These are phyloP conservation scores for Malassezia vespertilionis DNA, from an alignment of 1,284 basidiomycete species.

Conservation along the genomic window DNA sequence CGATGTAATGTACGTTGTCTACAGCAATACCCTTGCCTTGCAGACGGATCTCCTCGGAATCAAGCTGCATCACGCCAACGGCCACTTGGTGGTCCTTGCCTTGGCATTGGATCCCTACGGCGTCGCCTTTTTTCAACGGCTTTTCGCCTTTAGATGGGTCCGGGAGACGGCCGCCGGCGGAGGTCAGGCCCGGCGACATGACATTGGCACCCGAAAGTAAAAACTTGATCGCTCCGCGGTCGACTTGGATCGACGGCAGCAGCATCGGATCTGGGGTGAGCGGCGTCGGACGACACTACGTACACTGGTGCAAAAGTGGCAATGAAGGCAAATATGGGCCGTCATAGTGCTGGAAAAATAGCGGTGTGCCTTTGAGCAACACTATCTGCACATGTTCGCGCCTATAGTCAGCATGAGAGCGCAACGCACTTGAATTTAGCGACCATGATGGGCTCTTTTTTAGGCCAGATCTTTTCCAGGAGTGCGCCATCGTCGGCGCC, in stretches of 20 bases:
- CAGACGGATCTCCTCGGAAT: slow-evolving; percentile 76
- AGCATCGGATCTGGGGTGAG: slow-evolving; percentile 62
- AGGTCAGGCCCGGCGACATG: slow-evolving; percentile 73
- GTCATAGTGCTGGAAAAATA: slow-evolving; percentile 96
- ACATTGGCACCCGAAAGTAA: slow-evolving; percentile 60
- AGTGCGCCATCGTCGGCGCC: slow-evolving; percentile 53
- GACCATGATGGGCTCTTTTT: slow-evolving; percentile 84
- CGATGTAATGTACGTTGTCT: slow-evolving; percentile 71
- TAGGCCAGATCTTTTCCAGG: slow-evolving; percentile 89
- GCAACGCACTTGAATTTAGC: slow-evolving; percentile 73
- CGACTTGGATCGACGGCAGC: slow-evolving; percentile 76
- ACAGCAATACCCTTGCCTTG: slow-evolving; percentile 84
- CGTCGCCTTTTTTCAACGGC: slow-evolving; percentile 59
- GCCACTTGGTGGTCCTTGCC: slow-evolving; percentile 90
- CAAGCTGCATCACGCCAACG: slow-evolving; percentile 70
- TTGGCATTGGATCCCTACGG: slow-evolving; percentile 82
- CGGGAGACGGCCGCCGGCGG: slow-evolving; percentile 76
- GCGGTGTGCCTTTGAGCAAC: slow-evolving; percentile 69
- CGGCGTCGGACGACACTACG: slow-evolving; percentile 10
- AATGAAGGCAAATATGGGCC: slow-evolving; percentile 82
- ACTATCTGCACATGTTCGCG: slow-evolving; percentile 91
- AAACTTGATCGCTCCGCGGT: slow-evolving; percentile 95
- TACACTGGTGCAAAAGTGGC: slow-evolving; percentile 70
- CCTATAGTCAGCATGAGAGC: slow-evolving; percentile 51
- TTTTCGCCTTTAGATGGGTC: slow-evolving; percentile 53